These are phyloP conservation scores for Coprinopsis strossmayeri DNA, from an alignment of 768 basidiomycete species.

Conservation along the genomic window DNA sequence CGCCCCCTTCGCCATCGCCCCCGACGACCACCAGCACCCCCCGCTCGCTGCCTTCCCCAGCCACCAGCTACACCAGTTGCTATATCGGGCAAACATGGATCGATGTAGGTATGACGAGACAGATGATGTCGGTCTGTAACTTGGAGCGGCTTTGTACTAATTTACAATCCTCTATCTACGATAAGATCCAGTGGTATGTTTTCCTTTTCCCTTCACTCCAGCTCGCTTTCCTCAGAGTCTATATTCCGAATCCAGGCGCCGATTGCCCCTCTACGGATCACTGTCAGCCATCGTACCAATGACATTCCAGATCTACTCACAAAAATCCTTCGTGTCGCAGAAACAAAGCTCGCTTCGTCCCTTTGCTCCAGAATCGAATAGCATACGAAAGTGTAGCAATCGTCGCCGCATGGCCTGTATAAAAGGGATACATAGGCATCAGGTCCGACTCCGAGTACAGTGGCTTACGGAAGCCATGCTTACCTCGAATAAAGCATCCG, in stretches of 20 bases:
- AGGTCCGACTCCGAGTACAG: constrained; percentile 15
- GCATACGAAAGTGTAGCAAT: constrained; percentile 98
- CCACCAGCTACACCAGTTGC: constrained; percentile 10
- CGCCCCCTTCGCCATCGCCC: too few species aligned
- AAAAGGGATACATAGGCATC: too few species aligned
- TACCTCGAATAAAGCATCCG: constrained; percentile 97
- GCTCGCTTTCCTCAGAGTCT: constrained; percentile 35
- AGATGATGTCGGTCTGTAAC: constrained; percentile 1
- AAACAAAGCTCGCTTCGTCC: constrained; percentile 93
- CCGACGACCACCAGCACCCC: too few species aligned
- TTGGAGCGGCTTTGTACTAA: too few species aligned
- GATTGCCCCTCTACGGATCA: constrained; percentile 65
- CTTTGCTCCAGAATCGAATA: constrained; percentile 99
- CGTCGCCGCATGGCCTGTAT: constrained; percentile 87
- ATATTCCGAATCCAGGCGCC: constrained; percentile 99
- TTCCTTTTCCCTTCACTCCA: not conserved
- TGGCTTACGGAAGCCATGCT: not conserved
- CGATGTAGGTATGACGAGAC: constrained; percentile 11
- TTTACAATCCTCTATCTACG: too few species aligned
- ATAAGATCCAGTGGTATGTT: too few species aligned
- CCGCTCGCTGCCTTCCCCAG: too few species aligned
- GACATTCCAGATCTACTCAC: constrained; percentile 40
- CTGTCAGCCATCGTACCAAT: constrained; percentile 12
- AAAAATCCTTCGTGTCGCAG: constrained; percentile 96
- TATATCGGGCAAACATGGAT: constrained; percentile 10